Percentiles rank a stretch among this genome's conserved stretches.
phyloP scores from a whole-genome alignment of 1,284 basidiomycete genomes.

The Moesziomyces parantarcticus region DNA sequence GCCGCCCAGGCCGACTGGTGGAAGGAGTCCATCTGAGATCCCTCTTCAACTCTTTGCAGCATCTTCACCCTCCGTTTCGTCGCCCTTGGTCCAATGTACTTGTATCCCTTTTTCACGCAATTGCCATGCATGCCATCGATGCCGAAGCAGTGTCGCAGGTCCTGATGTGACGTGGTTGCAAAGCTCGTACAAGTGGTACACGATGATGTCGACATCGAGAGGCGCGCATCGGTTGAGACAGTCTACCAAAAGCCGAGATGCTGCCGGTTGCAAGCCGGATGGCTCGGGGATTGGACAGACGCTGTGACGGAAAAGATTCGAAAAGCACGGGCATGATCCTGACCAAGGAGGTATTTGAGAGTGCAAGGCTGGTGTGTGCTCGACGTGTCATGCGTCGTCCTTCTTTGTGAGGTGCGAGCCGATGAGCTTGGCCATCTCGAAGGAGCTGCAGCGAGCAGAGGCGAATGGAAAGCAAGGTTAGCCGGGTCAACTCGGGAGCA shows the following conservation, averaged over 20 bases:
- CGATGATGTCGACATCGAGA: too few species aligned
- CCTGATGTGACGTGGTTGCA: too few species aligned
- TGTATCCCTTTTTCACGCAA: slow-evolving; percentile 2
- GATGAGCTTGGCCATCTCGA: slow-evolving; percentile 67
- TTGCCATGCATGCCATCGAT: too few species aligned
- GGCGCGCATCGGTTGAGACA: too few species aligned
- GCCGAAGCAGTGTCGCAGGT: too few species aligned
- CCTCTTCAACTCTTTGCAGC: not conserved
- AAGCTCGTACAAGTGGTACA: too few species aligned
- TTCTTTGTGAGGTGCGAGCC: slow-evolving; percentile 63
- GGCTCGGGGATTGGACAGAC: too few species aligned
- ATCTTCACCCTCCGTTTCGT: slow-evolving; percentile 6
- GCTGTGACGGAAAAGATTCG: too few species aligned
- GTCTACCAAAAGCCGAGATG: too few species aligned
- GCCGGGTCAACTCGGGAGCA: not conserved
- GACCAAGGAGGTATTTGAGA: not conserved
- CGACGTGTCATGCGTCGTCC: slow-evolving; percentile 37
- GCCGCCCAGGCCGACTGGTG: slow-evolving; percentile 47
- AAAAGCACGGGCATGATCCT: too few species aligned
- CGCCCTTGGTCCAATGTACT: slow-evolving; percentile 20
- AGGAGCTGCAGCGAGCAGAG: slow-evolving; percentile 45
- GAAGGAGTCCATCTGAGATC: slow-evolving; percentile 34
- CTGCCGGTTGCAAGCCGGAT: too few species aligned
- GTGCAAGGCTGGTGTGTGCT: too few species aligned
- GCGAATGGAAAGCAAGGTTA: not conserved